Conservation (phyloP, 2,329 filamentous ascomycete species). For the Akanthomyces muscarius region DNA sequence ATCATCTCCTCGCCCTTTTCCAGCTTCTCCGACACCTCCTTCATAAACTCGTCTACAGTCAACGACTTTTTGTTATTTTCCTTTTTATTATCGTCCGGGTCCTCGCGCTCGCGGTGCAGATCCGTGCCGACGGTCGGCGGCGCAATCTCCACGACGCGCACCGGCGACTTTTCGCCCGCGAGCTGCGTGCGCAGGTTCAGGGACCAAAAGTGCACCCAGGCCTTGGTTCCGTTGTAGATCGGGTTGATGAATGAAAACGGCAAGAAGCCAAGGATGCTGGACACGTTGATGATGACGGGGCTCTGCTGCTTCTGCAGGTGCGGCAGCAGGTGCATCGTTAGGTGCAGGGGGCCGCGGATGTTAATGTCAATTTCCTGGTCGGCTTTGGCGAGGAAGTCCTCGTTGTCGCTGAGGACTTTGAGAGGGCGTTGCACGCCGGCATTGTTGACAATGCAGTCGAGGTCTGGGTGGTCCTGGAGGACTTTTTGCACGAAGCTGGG, state of each 20-base stretch:
- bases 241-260: constrained; percentile 53
- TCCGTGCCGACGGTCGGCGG: constrained; percentile 53
- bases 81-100: constrained; percentile 58
- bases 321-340: constrained; percentile 44
- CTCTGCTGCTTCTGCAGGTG: constrained; percentile 43
- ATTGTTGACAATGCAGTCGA: constrained; percentile 58
- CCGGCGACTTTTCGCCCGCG: constrained; percentile 31
- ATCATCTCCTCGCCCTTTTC: constrained; percentile 47
- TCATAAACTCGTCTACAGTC: constrained; percentile 51
- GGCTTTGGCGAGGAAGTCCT: constrained; percentile 45
- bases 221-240: constrained; percentile 57
- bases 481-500: constrained; percentile 42
- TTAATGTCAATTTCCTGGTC: constrained; percentile 58
- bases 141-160: constrained; percentile 52
- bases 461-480: constrained; percentile 41
- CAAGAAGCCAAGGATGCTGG: constrained; percentile 48
- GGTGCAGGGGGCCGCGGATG: constrained; percentile 54
- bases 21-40: constrained; percentile 41
- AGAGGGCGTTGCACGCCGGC: constrained; percentile 55
- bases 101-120: constrained; percentile 50
- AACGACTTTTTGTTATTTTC: constrained; percentile 41
- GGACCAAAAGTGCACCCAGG: constrained; percentile 54
- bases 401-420: constrained; percentile 35
- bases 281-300: constrained; percentile 50
- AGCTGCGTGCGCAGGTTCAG: constrained; percentile 53